A percentile compares a stretch with the other conserved stretches of the same genome.
These are phyloP conservation scores for Phoma sp. DNA, from an alignment of 2,329 filamentous ascomycete genomes.

Conservation along the genomic window DNA sequence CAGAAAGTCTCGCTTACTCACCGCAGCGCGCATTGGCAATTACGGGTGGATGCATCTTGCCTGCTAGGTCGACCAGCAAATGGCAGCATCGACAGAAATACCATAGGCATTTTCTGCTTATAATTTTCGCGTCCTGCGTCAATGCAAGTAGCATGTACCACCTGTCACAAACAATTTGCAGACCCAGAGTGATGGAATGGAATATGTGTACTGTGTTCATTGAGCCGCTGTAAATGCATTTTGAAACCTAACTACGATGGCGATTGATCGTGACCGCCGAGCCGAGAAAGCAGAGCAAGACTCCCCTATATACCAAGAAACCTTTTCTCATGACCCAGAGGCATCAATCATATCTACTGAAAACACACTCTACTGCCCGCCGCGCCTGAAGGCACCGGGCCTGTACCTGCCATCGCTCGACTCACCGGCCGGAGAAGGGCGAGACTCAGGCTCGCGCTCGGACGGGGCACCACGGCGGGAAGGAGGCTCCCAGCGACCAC, in stretches of 20 bases:
- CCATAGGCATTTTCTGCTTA: too few relatives aligned
- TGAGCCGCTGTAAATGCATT: slow-evolving; percentile 18
- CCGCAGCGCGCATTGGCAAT: too few relatives aligned
- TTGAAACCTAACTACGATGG: slow-evolving; percentile 7
- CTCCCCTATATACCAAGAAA: slow-evolving; percentile 15
- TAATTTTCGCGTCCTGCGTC: too few relatives aligned
- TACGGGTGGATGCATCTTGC: too few relatives aligned
- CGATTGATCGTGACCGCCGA: slow-evolving; percentile 13
- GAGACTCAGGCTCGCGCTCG: slow-evolving; percentile 34
- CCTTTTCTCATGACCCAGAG: slow-evolving; percentile 18
- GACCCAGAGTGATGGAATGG: neutral
- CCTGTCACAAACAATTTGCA: too few relatives aligned
- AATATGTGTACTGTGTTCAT: neutral
- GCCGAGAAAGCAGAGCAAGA: slow-evolving; percentile 18
- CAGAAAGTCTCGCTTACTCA: too few relatives aligned
- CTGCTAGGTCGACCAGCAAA: too few relatives aligned
- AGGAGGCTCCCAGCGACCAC: slow-evolving; percentile 40
- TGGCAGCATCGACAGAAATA: too few relatives aligned
- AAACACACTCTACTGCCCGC: slow-evolving; percentile 18
- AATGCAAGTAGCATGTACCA: too few relatives aligned
- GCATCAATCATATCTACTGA: slow-evolving; percentile 19
- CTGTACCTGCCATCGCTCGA: slow-evolving; percentile 48
- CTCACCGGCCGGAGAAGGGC: slow-evolving; percentile 33
- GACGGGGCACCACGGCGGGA: slow-evolving; percentile 29
- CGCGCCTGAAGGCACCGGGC: slow-evolving; percentile 46